phyloP scores from a whole-genome alignment of 768 basidiomycete species.

The Coprinopsis sp. region DNA sequence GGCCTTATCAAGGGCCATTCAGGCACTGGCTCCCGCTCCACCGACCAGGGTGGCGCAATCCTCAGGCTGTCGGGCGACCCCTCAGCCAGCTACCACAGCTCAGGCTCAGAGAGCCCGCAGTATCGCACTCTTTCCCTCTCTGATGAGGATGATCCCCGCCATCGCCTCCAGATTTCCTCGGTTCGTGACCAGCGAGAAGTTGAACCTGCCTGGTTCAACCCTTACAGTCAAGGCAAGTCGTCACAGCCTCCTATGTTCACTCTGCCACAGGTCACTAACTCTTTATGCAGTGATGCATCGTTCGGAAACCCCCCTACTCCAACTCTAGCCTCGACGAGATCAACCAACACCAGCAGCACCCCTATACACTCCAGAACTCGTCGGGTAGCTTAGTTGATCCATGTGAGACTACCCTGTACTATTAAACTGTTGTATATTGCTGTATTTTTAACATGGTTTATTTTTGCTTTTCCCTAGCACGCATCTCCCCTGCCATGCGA shows the following conservation, averaged over 20 bases:
- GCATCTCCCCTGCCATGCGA: conserved; percentile 9
- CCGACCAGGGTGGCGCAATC: conserved; percentile 48
- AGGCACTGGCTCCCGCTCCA: conserved; percentile 55
- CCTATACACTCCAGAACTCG: conserved; percentile 12
- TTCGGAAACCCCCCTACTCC: conserved; percentile 20
- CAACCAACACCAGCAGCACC: conserved; percentile 3
- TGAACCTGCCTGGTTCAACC: conserved; percentile 9
- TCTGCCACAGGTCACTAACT: neutral
- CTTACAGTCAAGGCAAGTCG: neutral
- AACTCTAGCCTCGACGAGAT: conserved; percentile 14
- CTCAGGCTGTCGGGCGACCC: conserved; percentile 45
- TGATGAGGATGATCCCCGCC: conserved; percentile 15
- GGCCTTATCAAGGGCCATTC: conserved; percentile 91
- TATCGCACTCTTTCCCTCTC: conserved; percentile 23
- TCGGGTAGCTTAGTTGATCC: conserved; percentile 52
- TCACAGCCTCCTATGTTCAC: neutral
- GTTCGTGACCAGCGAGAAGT: conserved; percentile 18
- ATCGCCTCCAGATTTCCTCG: conserved; percentile 17
- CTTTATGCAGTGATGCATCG: conserved; percentile 8
- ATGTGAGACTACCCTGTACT: conserved; percentile 77
- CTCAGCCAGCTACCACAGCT: conserved; percentile 38
- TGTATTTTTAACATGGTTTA: conserved; percentile 20
- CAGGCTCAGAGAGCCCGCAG: conserved; percentile 32
- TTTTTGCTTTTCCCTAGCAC: conserved; percentile 11
- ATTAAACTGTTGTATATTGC: conserved; percentile 61